Base-by-base conservation (phyloP, 768 basidiomycete species). In the Podaxis mareebaensis region DNA sequence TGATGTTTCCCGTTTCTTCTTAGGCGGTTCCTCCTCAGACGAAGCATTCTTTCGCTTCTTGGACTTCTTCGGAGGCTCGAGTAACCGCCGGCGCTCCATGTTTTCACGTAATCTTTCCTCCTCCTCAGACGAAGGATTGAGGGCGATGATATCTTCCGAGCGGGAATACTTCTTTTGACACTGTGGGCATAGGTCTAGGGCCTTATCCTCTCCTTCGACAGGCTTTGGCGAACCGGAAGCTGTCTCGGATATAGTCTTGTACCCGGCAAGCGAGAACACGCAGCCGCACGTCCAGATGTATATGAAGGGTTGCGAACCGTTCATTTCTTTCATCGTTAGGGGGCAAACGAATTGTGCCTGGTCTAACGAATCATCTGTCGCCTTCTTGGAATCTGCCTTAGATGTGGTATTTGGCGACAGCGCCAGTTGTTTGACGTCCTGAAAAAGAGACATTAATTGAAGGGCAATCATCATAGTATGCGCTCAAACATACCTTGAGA, bases 271-370 rank as follows among this genome's bases (percentile, higher is more conserved):
- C 3, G 93, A 90, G 77, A 98, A 93, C 36, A 95, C 93, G 73
- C 94, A 96, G 15, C 95, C 95, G 69, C 96, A 99, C 0, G 88
- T 77, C 13, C 83, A 80, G 67, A 98, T 75, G 71, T 95, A 96
- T 58, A 95, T 88, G 73, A 99, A 99, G 0, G 95, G 93, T 58
- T 91, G 84, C 3, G 75, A 72, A 13, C 97, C 97, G 68, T 93
- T 95, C 95, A 98, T 98, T 77, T 97, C 96, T 74, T 94, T 93
- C 66, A 93, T 78, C 1, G 90, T 93, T 57, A 99, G 81, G 0
- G 97, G 93, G 77, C 97, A 99, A 61, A 95, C 87, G 69, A 95
- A 99, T 58, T 83, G 85, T 2, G 91, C 81, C 2, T 73, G 80
- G 58, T 83, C 87, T 28, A 74, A 59, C 12, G 69, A 64, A 48